Evolutionary conservation across 2,329 filamentous ascomycete species (phyloP).

Genomic region (Colletotrichum sojae): DNA sequence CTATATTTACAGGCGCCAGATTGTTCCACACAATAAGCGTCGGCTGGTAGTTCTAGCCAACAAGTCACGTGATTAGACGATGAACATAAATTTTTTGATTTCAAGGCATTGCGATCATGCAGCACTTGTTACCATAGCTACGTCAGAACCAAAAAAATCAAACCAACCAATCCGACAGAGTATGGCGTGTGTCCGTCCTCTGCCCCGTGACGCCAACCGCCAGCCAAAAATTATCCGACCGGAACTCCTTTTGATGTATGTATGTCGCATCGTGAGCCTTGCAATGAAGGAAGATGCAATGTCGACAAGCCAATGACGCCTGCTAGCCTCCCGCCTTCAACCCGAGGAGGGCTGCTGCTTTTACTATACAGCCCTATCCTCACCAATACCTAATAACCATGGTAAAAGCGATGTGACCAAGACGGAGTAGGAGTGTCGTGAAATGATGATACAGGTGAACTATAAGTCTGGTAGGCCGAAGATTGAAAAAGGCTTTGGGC

Average conservation of each 20-base stretch:
- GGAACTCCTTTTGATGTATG: slow-evolving; percentile 60
- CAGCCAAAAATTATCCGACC: slow-evolving; percentile 52
- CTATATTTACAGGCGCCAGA: background rate
- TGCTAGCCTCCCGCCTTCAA: slow-evolving; percentile 21
- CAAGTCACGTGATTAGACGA: background rate
- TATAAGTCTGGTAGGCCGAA: slow-evolving; percentile 7
- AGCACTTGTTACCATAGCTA: slow-evolving; percentile 42
- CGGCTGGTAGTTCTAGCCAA: too few species aligned
- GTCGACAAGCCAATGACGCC: slow-evolving; percentile 38
- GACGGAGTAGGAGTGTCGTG: slow-evolving; percentile 27
- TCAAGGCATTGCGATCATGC: slow-evolving; percentile 35
- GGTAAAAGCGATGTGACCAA: slow-evolving; percentile 24
- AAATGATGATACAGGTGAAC: slow-evolving; percentile 37
- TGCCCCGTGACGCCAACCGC: slow-evolving; percentile 33
- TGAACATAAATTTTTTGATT: slow-evolving; percentile 1
- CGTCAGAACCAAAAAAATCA: slow-evolving; percentile 22
- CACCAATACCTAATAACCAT: background rate
- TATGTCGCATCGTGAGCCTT: slow-evolving; percentile 49
- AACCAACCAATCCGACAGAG: slow-evolving; percentile 42
- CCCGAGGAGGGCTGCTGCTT: slow-evolving; percentile 24
- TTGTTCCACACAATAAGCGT: background rate
- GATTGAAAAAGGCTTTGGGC: background rate
- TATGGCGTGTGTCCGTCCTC: slow-evolving; percentile 16
- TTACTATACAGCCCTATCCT: slow-evolving; percentile 27
- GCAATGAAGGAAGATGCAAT: slow-evolving; percentile 30